A percentile compares a stretch with the other conserved stretches of the same genome.
Conservation (phyloP, 495 filamentous ascomycete genomes). For the Penicillium daleae region DNA sequence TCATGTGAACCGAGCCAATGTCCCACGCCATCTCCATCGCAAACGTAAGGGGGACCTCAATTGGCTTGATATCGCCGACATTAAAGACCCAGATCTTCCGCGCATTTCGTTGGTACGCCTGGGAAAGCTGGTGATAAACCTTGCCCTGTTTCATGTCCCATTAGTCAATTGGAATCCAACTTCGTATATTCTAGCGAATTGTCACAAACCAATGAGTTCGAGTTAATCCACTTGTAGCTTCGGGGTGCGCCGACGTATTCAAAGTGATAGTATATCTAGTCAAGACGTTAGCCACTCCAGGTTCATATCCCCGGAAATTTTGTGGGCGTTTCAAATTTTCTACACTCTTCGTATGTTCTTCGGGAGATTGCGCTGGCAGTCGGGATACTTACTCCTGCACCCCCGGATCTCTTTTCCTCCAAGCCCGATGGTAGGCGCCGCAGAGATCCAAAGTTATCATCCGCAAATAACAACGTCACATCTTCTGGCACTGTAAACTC, state of each 20-base stretch:
- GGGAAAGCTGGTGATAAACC: slow-evolving; percentile 32
- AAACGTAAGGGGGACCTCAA: slow-evolving; percentile 23
- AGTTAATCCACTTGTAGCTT: slow-evolving; percentile 39
- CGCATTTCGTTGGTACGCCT: slow-evolving; percentile 62
- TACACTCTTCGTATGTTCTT: neutral
- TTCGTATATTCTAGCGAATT: neutral
- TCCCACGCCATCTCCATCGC: slow-evolving; percentile 30
- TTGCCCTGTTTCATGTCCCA: slow-evolving; percentile 17
- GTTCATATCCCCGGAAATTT: neutral
- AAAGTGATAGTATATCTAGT: slow-evolving; percentile 69
- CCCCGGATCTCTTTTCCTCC: slow-evolving; percentile 63
- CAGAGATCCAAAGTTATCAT: slow-evolving; percentile 77
- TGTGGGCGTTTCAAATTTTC: neutral
- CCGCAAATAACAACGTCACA: slow-evolving; percentile 73
- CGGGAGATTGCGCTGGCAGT: too few relatives aligned
- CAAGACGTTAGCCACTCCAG: neutral
- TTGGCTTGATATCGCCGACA: slow-evolving; percentile 63
- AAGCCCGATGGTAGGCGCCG: slow-evolving; percentile 64
- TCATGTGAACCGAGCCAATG: slow-evolving; percentile 21
- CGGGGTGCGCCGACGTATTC: slow-evolving; percentile 54
- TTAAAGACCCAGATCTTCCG: slow-evolving; percentile 77
- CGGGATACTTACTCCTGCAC: slow-evolving; percentile 60
- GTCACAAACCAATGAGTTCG: slow-evolving; percentile 26
- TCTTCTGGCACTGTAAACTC: slow-evolving; percentile 67
- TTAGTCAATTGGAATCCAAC: neutral